Base-by-base conservation (phyloP, 2,329 filamentous ascomycete genomes). In the Cryphonectria japonica region DNA sequence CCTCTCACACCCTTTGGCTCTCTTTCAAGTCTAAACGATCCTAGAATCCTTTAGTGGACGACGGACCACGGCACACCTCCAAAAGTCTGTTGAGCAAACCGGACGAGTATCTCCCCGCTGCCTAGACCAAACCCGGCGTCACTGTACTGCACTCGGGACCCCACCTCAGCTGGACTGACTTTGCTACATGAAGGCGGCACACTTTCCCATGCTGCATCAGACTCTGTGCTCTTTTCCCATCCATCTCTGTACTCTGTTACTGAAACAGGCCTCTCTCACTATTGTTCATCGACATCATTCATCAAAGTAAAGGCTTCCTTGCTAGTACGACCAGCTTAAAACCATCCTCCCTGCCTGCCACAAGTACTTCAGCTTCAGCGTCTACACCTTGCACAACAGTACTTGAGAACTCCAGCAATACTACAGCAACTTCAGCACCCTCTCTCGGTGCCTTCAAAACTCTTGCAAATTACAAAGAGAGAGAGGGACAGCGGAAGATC, bases 91-190 rank as follows among this genome's bases (percentile, higher is more conserved):
- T 11, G 52, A 57, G 3, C 52, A 29, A 32, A 57, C 19, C 43
- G 16, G 46, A 50, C 22, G 14, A 32, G 54, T 32, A 57, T n/a
- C 52, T 14, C 52, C 26, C 26, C 29, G 54, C 13, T 34, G 54
- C 54, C 54, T 59, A 59, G 29, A 59, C 54, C 54, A 29, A 59
- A 32, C 54, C 54, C 52, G 52, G 52, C 52, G 52, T 13, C 29
- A 32, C 14, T 59, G n/a, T 29, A 34, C 54, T 32, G 14, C 1
- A 19, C 13, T 19, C 60, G 7, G 14, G 5, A 34, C 26, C 37
- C 60, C 60, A 22, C 32, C 37, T 39, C 60, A 62, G 60, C 60
- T 62, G 60, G 19, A n/a, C 34, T n/a, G 60, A 26, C 19, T 62
- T 60, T 60, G 32, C 34, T 32, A 22, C 60, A 62, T 39, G 34